These are phyloP conservation scores for Sonneratia caseolaris DNA, from an alignment of 345 rosid genomes.

Conservation along the genomic window DNA sequence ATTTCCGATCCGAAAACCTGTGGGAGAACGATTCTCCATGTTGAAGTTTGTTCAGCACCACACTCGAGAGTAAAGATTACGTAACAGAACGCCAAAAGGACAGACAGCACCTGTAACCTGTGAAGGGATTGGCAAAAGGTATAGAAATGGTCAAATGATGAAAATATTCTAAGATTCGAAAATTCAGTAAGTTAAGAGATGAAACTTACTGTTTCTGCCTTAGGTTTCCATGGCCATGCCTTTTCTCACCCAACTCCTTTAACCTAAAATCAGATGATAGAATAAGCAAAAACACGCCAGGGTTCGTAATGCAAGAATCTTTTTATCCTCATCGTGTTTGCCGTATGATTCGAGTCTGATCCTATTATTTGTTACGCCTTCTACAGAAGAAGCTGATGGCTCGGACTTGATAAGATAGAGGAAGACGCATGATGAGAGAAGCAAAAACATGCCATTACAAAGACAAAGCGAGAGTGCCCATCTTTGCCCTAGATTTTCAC, in stretches of 20 bases:
- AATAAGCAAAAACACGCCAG: not conserved
- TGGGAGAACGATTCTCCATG: not conserved
- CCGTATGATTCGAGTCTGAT: not conserved
- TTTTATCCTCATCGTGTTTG: not conserved
- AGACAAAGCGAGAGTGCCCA: too few relatives aligned
- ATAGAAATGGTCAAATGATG: constrained; percentile 60
- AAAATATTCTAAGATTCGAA: constrained; percentile 97
- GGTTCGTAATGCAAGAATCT: not conserved
- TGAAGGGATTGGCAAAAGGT: constrained; percentile 91
- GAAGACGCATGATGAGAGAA: too few relatives aligned
- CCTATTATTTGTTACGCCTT: too few relatives aligned
- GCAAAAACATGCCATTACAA: too few relatives aligned
- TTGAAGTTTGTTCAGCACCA: not conserved
- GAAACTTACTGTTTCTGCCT: constrained; percentile 61
- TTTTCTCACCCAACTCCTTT: constrained; percentile 78
- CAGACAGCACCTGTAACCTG: constrained; percentile 40
- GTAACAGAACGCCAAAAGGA: not conserved
- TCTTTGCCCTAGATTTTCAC: too few relatives aligned
- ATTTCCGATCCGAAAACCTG: not conserved
- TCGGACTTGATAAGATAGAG: too few relatives aligned
- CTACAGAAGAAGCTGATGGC: too few relatives aligned
- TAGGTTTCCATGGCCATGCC: constrained; percentile 83
- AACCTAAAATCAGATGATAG: constrained; percentile 30
- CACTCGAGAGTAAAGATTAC: not conserved
- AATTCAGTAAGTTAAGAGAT: constrained; percentile 44